phyloP scores from a whole-genome alignment of 768 basidiomycete species.

The Tricholoma flavovirens region DNA sequence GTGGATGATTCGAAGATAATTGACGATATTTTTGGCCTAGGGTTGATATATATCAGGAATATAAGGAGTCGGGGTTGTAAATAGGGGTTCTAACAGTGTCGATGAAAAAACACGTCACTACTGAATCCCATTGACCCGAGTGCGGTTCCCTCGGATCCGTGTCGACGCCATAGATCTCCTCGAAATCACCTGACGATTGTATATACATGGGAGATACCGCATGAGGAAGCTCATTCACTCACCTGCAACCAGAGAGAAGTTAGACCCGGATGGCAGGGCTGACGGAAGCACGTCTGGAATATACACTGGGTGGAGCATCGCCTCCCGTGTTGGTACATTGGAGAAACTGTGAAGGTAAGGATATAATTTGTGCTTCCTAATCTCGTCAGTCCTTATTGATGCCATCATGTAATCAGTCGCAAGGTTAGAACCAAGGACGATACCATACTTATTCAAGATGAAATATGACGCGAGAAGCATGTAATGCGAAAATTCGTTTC shows the following conservation, averaged over 20 bases:
- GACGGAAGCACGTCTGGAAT: slow-evolving; percentile 86
- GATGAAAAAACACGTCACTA: slow-evolving; percentile 95
- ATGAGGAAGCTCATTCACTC: slow-evolving; percentile 13
- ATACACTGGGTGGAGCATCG: slow-evolving; percentile 59
- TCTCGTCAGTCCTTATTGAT: slow-evolving; percentile 49
- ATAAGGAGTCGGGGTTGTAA: not conserved
- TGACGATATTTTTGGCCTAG: slow-evolving; percentile 87
- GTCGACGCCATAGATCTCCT: slow-evolving; percentile 78
- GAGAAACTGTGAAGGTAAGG: slow-evolving; percentile 94
- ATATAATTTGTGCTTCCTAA: slow-evolving; percentile 71
- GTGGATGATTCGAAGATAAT: slow-evolving; percentile 85
- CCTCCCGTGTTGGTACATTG: slow-evolving; percentile 54
- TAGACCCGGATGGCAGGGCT: slow-evolving; percentile 52
- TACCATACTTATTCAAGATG: slow-evolving; percentile 73
- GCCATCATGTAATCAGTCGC: not conserved
- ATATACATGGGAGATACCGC: too few relatives aligned
- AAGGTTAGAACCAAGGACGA: not conserved
- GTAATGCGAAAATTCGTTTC: slow-evolving; percentile 94
- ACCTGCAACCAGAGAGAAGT: slow-evolving; percentile 88
- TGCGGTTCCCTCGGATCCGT: slow-evolving; percentile 57
- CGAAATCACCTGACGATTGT: slow-evolving; percentile 75
- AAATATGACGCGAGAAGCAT: slow-evolving; percentile 90
- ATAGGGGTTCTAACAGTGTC: slow-evolving; percentile 61
- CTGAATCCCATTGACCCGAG: slow-evolving; percentile 77
- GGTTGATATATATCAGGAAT: not conserved